These are phyloP conservation scores for Aspergillus ellipticus DNA, from an alignment of 495 filamentous ascomycete species.

Conservation along the genomic window DNA sequence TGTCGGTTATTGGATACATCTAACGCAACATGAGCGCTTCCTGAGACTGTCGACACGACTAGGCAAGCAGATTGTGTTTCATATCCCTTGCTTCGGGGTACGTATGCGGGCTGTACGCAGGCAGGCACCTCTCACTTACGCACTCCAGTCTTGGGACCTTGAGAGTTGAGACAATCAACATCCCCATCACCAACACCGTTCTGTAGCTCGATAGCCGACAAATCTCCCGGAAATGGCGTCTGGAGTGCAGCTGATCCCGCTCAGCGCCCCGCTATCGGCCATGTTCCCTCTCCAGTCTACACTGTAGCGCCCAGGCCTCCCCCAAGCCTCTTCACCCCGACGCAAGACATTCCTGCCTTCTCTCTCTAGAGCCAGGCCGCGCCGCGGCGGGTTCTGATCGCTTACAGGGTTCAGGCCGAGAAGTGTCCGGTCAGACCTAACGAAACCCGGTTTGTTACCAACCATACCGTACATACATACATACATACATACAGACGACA, in stretches of 20 bases:
- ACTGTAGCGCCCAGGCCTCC: not conserved
- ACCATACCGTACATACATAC: not conserved
- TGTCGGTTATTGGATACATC: not conserved
- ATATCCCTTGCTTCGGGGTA: constrained; percentile 13
- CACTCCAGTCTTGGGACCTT: constrained; percentile 1
- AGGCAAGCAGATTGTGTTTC: constrained; percentile 11
- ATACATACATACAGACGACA: not conserved
- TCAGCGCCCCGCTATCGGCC: not conserved
- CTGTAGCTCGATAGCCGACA: not conserved
- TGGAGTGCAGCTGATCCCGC: not conserved
- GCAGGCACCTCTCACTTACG: constrained; percentile 2
- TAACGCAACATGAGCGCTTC: constrained; percentile 9
- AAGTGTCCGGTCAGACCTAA: not conserved
- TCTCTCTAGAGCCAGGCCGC: no score
- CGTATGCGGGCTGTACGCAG: constrained; percentile 6
- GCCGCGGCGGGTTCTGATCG: not conserved
- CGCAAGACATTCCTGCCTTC: not conserved
- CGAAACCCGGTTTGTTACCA: not conserved
- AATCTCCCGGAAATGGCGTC: not conserved
- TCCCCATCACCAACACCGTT: not conserved
- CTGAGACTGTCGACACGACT: not conserved
- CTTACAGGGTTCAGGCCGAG: not conserved
- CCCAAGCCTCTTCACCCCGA: not conserved
- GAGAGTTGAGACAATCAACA: not conserved
- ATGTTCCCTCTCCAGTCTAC: not conserved